Percentiles rank a stretch among this genome's conserved stretches.
Conservation (phyloP, 1,139 yeast genomes). For the Yamadazyma oceani region DNA sequence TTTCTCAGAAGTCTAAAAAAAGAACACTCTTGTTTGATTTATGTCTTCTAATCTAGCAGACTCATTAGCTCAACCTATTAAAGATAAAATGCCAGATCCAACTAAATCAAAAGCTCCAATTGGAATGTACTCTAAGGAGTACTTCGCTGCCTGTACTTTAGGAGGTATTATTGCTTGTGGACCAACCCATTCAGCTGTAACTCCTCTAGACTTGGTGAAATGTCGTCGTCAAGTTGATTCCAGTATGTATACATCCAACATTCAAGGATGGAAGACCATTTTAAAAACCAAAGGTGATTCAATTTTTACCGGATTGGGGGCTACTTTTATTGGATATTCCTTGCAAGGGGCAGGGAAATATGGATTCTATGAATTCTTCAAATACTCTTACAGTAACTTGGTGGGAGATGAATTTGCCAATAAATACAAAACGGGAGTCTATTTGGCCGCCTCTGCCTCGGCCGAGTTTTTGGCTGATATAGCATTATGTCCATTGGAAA, state of each 20-base stretch:
- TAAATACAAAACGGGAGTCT: conserved; percentile 71
- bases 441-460: conserved; percentile 81
- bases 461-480: conserved; percentile 93
- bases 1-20: no score
- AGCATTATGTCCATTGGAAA: conserved; percentile 88
- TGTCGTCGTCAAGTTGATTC: conserved; percentile 89
- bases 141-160: conserved; percentile 78
- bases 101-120: conserved; percentile 26
- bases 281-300: conserved; percentile 75
- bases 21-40: no score
- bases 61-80: conserved; percentile 32
- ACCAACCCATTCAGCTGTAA: conserved; percentile 89
- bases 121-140: conserved; percentile 64
- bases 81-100: conserved; percentile 19
- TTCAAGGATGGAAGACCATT: conserved; percentile 77
- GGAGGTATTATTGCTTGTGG: conserved; percentile 96
- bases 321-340: conserved; percentile 88
- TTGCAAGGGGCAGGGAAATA: conserved; percentile 96
- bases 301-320: conserved; percentile 83
- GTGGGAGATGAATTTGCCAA: conserved; percentile 65
- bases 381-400: conserved; percentile 67
- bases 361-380: conserved; percentile 90
- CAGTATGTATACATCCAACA: conserved; percentile 64
- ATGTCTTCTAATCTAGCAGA: conserved; percentile 22
- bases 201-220: conserved; percentile 91